Base-by-base conservation (phyloP, 768 basidiomycete genomes). In the Phlegmacium glaucopus region DNA sequence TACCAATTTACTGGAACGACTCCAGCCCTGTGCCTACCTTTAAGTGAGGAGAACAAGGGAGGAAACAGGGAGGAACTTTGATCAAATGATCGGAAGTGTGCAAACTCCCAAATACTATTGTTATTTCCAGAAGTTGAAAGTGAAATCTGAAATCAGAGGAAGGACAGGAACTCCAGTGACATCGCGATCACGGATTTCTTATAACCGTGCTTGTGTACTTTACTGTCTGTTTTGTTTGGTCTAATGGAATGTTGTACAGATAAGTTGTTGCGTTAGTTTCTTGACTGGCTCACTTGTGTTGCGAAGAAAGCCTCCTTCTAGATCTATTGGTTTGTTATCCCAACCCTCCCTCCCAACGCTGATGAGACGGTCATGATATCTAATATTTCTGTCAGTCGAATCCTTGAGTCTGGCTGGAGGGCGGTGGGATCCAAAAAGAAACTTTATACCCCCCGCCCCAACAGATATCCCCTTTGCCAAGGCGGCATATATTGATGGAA, bases 1-100 rank as follows among this genome's bases (percentile, higher is more conserved):
- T 97, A 97, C 59, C 82, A 85, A 60, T 79, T 93, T 59, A 90
- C 82, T 9, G 93, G 78, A 17, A 94, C 90, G 29, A 80, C 82
- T 0, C 94, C 94, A 9, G 92, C 93, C 1, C 65, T 96, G 45
- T 97, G 94, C 62, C 62, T 80, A 51, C 81, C 80, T 25, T 56
- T 77, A 25, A 74, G 74, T 12, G 62, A 64, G 2, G 57, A 67
- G 42, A 64, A 67, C 11, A 56, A 67, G 30, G 71, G 67, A n/a
- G 65, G 70, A 17, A 67, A 59, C 30, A 64, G 65, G 56, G 74
- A 76, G 44, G 75, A 76, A 54, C 66, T 77, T 42, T 77, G 49
- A 65, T 34, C n/a, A 34, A 34, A n/a, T 11, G 2, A 34, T 34
- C 32, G 6, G 11, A 34, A 34, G n/a, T n/a, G 6, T 34, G 2